A percentile compares a stretch with the other conserved stretches of the same genome.
These are phyloP conservation scores for Exsudoporus frostii DNA, from an alignment of 768 basidiomycete genomes.

Conservation along the genomic window DNA sequence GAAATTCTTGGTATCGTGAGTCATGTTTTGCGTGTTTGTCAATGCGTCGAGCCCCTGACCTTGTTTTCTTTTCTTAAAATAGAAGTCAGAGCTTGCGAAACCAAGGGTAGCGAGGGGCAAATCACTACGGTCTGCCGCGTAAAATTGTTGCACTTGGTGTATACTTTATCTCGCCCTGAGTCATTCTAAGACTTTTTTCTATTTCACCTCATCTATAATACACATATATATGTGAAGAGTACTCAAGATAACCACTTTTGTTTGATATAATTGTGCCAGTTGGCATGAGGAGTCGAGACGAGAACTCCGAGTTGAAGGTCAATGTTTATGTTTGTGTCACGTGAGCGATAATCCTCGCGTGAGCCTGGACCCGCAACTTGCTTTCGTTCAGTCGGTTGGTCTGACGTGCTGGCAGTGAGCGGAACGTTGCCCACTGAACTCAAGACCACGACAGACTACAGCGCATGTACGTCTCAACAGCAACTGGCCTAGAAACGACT, in stretches of 20 bases:
- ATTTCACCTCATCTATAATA: not conserved
- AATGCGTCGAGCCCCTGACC: not conserved
- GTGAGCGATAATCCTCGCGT: conserved; percentile 4
- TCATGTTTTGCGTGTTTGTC: not conserved
- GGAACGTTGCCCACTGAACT: not conserved
- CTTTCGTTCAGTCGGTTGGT: not conserved
- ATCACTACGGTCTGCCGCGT: not conserved
- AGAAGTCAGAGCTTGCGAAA: not conserved
- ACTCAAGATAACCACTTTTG: no score
- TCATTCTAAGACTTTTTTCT: no score
- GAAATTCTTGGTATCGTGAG: conserved; percentile 15
- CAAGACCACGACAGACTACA: not conserved
- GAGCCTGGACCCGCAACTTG: not conserved
- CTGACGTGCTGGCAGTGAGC: not conserved
- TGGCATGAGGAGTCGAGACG: no score
- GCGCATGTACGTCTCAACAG: not conserved
- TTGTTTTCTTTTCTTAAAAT: no score
- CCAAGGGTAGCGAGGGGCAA: not conserved
- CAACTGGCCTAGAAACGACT: not conserved
- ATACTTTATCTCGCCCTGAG: not conserved
- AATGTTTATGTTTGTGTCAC: conserved; percentile 10
- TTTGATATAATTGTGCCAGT: no score
- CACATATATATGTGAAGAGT: no score
- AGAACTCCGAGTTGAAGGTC: no score
- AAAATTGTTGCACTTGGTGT: not conserved